Percentiles rank a stretch among this genome's conserved stretches.
Conservation (phyloP, 108 stramenopile species). For the Fragilaria radians region DNA sequence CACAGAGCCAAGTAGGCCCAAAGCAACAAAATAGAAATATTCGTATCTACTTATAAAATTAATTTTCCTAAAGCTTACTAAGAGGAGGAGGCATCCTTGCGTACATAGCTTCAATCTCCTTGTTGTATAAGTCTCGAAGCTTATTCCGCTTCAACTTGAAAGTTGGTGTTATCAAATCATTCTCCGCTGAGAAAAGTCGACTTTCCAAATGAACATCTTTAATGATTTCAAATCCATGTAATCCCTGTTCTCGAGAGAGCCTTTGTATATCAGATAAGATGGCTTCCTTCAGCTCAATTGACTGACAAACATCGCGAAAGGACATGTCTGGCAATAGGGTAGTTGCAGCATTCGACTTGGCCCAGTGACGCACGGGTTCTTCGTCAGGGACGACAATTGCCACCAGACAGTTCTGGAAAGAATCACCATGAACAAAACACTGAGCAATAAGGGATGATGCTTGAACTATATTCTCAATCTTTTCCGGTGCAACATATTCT, state of each 20-base stretch:
- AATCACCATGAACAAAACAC: constrained; percentile 94
- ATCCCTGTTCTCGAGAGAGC: constrained; percentile 56
- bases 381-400: constrained; percentile 92
- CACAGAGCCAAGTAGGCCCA: too few relatives aligned
- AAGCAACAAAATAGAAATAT: too few relatives aligned
- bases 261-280: constrained; percentile 60
- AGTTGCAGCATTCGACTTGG: constrained; percentile 19
- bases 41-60: too few relatives aligned
- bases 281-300: constrained; percentile 37
- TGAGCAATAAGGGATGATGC: constrained; percentile 79
- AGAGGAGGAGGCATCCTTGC: constrained; percentile 26
- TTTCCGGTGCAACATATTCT: constrained; percentile 94
- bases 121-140: constrained; percentile 65
- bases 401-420: constrained; percentile 80
- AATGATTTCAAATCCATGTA: constrained; percentile 91
- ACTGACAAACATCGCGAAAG: constrained; percentile 70
- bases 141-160: constrained; percentile 92
- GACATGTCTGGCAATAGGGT: constrained; percentile 20
- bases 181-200: constrained; percentile 69
- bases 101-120: constrained; percentile 84
- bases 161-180: constrained; percentile 89
- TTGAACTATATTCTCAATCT: constrained; percentile 91
- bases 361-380: constrained; percentile 66
- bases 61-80: constrained; percentile 46
- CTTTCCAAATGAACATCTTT: constrained; percentile 76